Evolutionary conservation across 768 basidiomycete species (phyloP), one percentile per base, ranked within the genome.

Genomic region (Mrakia gelida): DNA sequence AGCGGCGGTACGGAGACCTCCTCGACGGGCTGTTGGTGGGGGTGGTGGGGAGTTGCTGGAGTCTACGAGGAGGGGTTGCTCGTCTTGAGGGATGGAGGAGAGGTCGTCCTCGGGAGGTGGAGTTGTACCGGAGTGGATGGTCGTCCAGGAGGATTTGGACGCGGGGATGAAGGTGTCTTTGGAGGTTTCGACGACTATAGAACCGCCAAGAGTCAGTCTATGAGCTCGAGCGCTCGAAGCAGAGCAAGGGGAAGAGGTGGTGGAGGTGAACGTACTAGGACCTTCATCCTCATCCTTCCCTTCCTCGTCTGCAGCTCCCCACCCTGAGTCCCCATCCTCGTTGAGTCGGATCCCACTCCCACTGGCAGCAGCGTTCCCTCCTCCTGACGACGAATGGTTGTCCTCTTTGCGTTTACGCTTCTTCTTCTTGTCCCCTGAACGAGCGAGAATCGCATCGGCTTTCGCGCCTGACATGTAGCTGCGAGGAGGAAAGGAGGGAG

Each of bases 401-500:
- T 84, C 84, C 18, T 84, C 87, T 84, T 91, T 92, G 73, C 90
- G 88, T 85, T 92, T 93, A 85, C 91, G 91, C 83, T 85, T 84
- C 78, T 84, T 85, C 0, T 82, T 82, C 70, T 81, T 82, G 18
- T 81, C 81, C 28, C 83, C 83, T 0, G 88, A 84, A 65, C 89
- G 89, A 5, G 94, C 87, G 11, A 98, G 87, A 80, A 98, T 98
- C 9, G 94, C 95, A 81, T 98, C 96, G 2, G 95, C 94, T 82
- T 98, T 98, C 0, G 93, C 90, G 0, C 96, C 96, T 8, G 94
- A 91, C 95, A 98, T 96, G 86, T 98, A 98, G 62, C 78, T 79
- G 56, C 13, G 11, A 23, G 11, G 23, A 56, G n/a, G 26, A 23
- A 59, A 11, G 26, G 59, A 28, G 59, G 10, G 4, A 59, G 26